Evolutionary conservation across 1,284 basidiomycete genomes (phyloP).

Genomic region (Sanguinoderma infundibulare): DNA sequence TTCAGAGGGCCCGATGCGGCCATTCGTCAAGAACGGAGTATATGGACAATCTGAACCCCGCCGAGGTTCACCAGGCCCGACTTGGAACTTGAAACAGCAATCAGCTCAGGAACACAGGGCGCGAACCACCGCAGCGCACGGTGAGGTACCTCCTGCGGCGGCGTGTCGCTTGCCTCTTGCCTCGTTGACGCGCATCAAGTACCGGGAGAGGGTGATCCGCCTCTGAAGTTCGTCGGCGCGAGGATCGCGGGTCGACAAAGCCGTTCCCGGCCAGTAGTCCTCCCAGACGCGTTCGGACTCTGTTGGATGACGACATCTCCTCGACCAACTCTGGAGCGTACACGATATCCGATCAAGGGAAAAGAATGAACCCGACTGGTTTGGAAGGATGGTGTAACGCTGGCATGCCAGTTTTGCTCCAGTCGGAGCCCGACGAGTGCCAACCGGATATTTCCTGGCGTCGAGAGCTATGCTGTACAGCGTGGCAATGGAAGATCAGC

Average conservation of each 20-base stretch:
- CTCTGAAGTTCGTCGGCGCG: slow-evolving; percentile 60
- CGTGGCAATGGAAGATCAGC: slow-evolving; percentile 54
- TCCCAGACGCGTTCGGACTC: slow-evolving; percentile 49
- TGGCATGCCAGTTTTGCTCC: too few relatives aligned
- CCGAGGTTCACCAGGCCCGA: slow-evolving; percentile 63
- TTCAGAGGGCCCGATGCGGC: slow-evolving; percentile 64
- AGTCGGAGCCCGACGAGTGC: slow-evolving; percentile 48
- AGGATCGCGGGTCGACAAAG: slow-evolving; percentile 56
- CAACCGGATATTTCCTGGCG: too few relatives aligned
- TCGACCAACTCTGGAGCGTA: slow-evolving; percentile 33
- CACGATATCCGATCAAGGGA: slow-evolving; percentile 39
- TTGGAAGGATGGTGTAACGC: slow-evolving; percentile 46
- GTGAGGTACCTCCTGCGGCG: slow-evolving; percentile 60
- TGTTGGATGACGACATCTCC: slow-evolving; percentile 26
- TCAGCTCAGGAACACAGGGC: neutral
- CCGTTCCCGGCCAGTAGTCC: slow-evolving; percentile 50
- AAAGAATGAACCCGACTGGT: slow-evolving; percentile 30
- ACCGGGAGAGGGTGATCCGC: slow-evolving; percentile 58
- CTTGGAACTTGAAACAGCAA: slow-evolving; percentile 33
- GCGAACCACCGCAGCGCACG: neutral
- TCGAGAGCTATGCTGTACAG: too few relatives aligned
- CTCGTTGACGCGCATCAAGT: slow-evolving; percentile 62
- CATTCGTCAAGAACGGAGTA: slow-evolving; percentile 59
- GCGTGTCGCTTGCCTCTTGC: slow-evolving; percentile 60
- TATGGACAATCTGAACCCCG: too few relatives aligned